Evolutionary conservation across 1,284 basidiomycete genomes (phyloP).

Genomic region (Testicularia cyperi): DNA sequence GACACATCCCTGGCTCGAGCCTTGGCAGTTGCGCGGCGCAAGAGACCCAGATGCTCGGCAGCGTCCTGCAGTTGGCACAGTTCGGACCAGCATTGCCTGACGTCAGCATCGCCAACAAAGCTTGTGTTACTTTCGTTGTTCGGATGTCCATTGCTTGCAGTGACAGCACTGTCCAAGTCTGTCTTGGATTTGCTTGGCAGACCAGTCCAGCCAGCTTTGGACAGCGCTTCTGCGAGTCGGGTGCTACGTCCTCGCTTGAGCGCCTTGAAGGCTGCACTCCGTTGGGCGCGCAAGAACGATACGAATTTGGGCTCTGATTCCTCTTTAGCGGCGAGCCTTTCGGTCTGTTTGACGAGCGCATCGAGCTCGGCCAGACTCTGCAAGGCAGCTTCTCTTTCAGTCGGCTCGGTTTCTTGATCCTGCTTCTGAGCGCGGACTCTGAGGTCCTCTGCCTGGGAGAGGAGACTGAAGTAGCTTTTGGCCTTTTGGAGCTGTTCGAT

Average conservation of each 20-base stretch:
- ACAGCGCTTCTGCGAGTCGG: constrained; percentile 21
- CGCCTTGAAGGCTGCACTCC: constrained; percentile 22
- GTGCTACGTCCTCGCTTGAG: constrained; percentile 13
- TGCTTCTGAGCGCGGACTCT: constrained; percentile 6
- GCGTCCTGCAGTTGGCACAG: constrained; percentile 45
- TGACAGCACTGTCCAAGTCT: not conserved
- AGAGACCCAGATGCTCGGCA: constrained; percentile 34
- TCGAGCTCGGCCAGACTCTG: constrained; percentile 14
- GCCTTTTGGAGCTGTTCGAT: constrained; percentile 33
- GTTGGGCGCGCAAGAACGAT: constrained; percentile 35
- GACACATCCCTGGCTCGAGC: too few relatives aligned
- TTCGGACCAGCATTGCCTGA: constrained; percentile 39
- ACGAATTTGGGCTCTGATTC: constrained; percentile 13
- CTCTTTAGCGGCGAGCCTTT: constrained; percentile 5
- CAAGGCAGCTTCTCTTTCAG: not conserved
- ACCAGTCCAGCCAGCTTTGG: constrained; percentile 14
- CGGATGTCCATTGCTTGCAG: not conserved
- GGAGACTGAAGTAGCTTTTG: constrained; percentile 31
- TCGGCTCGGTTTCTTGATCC: constrained; percentile 4
- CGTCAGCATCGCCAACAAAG: not conserved
- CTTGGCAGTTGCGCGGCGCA: constrained; percentile 17
- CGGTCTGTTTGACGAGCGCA: constrained; percentile 14
- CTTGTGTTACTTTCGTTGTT: not conserved
- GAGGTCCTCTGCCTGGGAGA: constrained; percentile 43
- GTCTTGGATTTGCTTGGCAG: not conserved